Evolutionary conservation across 2,329 filamentous ascomycete genomes (phyloP).

Genomic region (Plectosphaerella sp.): DNA sequence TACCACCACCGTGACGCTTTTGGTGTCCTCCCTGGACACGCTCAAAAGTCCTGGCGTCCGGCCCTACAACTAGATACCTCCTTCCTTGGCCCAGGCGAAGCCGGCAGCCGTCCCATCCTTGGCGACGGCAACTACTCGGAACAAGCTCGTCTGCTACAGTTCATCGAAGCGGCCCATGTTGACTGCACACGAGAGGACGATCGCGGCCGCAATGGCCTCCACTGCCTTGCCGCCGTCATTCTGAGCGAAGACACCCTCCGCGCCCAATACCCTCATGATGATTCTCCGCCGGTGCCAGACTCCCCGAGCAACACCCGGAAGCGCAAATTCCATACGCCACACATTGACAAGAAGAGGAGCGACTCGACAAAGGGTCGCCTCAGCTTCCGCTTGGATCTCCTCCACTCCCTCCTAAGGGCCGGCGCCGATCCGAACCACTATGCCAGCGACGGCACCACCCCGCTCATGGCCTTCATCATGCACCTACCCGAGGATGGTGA

Average conservation of each 20-base stretch:
- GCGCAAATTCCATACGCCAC: conserved; percentile 22
- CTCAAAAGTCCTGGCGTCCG: not conserved
- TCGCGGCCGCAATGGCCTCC: conserved; percentile 50
- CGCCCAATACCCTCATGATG: conserved; percentile 20
- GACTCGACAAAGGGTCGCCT: conserved; percentile 28
- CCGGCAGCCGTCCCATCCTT: no score
- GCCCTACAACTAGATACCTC: not conserved
- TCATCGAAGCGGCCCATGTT: conserved; percentile 27
- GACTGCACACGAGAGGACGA: conserved; percentile 32
- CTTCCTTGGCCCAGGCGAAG: not conserved
- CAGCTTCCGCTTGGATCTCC: conserved; percentile 15
- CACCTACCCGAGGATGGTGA: conserved; percentile 47
- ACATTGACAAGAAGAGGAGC: conserved; percentile 19
- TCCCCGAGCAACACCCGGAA: conserved; percentile 22
- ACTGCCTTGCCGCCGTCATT: conserved; percentile 53
- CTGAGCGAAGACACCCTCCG: conserved; percentile 33
- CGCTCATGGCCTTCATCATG: conserved; percentile 50
- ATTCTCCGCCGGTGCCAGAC: conserved; percentile 14
- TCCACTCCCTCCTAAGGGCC: conserved; percentile 25
- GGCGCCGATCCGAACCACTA: conserved; percentile 48
- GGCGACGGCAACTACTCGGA: conserved; percentile 5
- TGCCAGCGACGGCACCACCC: conserved; percentile 45
- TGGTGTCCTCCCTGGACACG: conserved; percentile 20
- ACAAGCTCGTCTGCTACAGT: conserved; percentile 28
- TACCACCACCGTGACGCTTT: conserved; percentile 46